Conservation (phyloP, 2,329 filamentous ascomycete genomes). For the Fusarium pseudocircinatum region DNA sequence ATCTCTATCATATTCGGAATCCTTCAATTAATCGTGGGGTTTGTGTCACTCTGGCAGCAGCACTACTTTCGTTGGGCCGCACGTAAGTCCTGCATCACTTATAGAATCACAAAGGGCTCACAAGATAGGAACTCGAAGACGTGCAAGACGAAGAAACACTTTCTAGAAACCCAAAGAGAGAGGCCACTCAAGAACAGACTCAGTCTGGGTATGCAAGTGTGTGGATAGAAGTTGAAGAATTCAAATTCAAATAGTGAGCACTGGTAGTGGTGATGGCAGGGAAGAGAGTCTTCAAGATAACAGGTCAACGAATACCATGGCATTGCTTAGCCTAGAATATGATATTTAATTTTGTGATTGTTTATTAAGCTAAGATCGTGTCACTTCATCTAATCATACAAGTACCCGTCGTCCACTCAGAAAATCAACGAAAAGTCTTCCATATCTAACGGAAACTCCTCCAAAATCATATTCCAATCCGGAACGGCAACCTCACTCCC, state of each 20-base stretch:
- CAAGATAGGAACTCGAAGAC: neutral
- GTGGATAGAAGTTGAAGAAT: no score
- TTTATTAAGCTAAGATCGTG: neutral
- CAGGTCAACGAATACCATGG: rapidly evolving
- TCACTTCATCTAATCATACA: neutral
- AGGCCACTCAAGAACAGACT: rapidly evolving
- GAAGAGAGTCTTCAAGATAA: neutral
- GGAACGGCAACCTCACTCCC: slow-evolving; percentile 25
- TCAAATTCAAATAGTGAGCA: neutral
- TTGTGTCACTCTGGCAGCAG: neutral
- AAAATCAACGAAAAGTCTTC: slow-evolving; percentile 36
- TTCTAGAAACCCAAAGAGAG: neutral
- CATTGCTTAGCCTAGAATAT: no score
- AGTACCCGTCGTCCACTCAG: neutral
- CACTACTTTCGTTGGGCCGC: neutral
- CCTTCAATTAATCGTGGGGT: neutral
- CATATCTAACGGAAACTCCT: slow-evolving; percentile 44
- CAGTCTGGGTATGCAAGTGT: no score
- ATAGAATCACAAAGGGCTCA: rapidly evolving
- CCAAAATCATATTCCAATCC: slow-evolving; percentile 44
- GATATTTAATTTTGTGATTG: neutral
- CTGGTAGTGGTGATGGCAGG: rapidly evolving
- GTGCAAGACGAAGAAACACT: neutral
- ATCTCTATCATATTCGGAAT: neutral
- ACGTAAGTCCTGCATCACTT: rapidly evolving